Conservation (phyloP, 2,329 filamentous ascomycete genomes). For the Penicillium occitanis region DNA sequence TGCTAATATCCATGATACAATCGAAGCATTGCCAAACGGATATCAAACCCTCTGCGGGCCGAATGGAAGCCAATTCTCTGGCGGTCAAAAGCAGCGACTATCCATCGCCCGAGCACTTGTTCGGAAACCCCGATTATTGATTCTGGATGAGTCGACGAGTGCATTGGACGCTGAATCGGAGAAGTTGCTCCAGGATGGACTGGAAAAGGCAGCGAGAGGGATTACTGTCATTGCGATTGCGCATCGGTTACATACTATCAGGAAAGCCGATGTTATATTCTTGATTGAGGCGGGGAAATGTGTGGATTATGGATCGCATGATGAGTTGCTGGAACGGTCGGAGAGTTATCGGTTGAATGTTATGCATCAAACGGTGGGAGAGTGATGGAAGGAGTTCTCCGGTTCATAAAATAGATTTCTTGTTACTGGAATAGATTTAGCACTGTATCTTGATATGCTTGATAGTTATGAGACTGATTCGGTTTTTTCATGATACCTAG, state of each 20-base stretch:
- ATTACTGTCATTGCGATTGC: constrained; percentile 45
- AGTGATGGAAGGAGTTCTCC: constrained; percentile 16
- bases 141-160: constrained; percentile 63
- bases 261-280: constrained; percentile 78
- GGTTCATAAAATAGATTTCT: neutral
- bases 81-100: constrained; percentile 60
- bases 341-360: constrained; percentile 54
- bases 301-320: constrained; percentile 51
- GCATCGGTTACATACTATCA: constrained; percentile 44
- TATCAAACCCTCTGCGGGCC: constrained; percentile 63
- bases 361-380: constrained; percentile 49
- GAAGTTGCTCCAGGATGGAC: constrained; percentile 46
- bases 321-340: constrained; percentile 49
- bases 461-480: no score
- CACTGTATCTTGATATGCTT: neutral
- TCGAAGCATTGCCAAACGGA: constrained; percentile 61
- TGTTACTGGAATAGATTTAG: neutral
- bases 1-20: constrained; percentile 70
- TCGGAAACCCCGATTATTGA: constrained; percentile 54
- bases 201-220: constrained; percentile 33
- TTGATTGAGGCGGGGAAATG: constrained; percentile 51
- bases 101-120: constrained; percentile 60
- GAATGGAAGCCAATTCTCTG: constrained; percentile 56
- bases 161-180: constrained; percentile 58
- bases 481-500: no score